Evolutionary conservation across 495 filamentous ascomycete genomes (phyloP).

Genomic region (Penicillium malachiteum): DNA sequence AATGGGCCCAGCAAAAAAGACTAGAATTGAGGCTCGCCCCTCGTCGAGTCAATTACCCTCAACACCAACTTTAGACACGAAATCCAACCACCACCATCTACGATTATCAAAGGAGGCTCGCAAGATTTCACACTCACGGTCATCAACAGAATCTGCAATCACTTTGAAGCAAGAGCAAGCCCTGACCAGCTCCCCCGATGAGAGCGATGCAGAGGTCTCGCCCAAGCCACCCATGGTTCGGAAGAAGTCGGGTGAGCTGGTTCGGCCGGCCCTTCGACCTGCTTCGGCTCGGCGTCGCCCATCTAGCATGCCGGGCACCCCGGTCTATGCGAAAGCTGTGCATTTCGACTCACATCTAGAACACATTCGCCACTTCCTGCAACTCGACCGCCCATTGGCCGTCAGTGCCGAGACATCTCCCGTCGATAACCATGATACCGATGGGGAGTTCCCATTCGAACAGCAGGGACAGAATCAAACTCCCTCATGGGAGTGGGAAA

Average conservation of each 20-base stretch:
- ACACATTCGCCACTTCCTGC: slow-evolving; percentile 91
- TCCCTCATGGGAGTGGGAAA: slow-evolving; percentile 78
- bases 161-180: slow-evolving; percentile 52
- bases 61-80: background rate
- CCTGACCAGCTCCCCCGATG: slow-evolving; percentile 61
- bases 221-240: slow-evolving; percentile 83
- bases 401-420: slow-evolving; percentile 96
- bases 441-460: slow-evolving; percentile 82
- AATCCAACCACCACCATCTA: slow-evolving; percentile 15
- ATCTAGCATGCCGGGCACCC: slow-evolving; percentile 96
- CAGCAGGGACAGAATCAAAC: slow-evolving; percentile 50
- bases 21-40: slow-evolving; percentile 33
- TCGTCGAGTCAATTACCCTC: slow-evolving; percentile 20
- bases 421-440: slow-evolving; percentile 78
- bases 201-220: slow-evolving; percentile 52
- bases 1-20: slow-evolving; percentile 38
- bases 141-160: slow-evolving; percentile 74
- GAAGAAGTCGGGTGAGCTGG: slow-evolving; percentile 97
- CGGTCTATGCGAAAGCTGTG: slow-evolving; percentile 90
- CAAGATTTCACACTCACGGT: slow-evolving; percentile 78
- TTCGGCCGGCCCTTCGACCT: slow-evolving; percentile 84
- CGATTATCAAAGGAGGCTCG: slow-evolving; percentile 56
- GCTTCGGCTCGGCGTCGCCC: slow-evolving; percentile 70
- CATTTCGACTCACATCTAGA: slow-evolving; percentile 95
- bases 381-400: slow-evolving; percentile 88